Conservation (phyloP, 208 protist genomes). For the Leishmania tarentolae region DNA sequence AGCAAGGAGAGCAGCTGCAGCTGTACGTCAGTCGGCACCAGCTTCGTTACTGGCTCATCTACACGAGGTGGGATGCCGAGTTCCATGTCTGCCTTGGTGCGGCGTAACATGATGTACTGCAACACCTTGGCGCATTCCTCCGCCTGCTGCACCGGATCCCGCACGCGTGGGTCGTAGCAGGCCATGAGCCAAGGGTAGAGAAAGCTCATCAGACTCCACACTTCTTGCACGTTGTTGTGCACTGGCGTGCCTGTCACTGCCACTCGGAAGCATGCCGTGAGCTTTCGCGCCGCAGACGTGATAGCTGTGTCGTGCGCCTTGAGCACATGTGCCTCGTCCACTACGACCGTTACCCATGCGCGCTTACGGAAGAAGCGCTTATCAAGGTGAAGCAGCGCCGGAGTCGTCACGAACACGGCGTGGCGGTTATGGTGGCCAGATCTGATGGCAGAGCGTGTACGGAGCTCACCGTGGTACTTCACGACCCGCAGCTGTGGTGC, state of each 20-base stretch:
- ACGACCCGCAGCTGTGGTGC: slow-evolving; percentile 91
- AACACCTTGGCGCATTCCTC: slow-evolving; percentile 75
- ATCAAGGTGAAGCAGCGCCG: slow-evolving; percentile 91
- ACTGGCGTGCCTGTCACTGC: slow-evolving; percentile 95
- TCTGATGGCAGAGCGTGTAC: slow-evolving; percentile 39
- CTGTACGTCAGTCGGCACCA: slow-evolving; percentile 79
- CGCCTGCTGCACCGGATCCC: slow-evolving; percentile 52
- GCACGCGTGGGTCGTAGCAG: slow-evolving; percentile 44
- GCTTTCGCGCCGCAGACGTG: slow-evolving; percentile 58
- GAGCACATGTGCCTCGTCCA: slow-evolving; percentile 98
- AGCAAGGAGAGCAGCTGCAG: slow-evolving; percentile 69
- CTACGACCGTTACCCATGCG: slow-evolving; percentile 90
- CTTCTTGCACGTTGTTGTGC: slow-evolving; percentile 96
- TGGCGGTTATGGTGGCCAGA: slow-evolving; percentile 53
- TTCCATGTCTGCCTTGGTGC: slow-evolving; percentile 97
- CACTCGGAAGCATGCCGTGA: slow-evolving; percentile 80
- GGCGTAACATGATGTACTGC: slow-evolving; percentile 93
- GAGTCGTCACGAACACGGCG: slow-evolving; percentile 96
- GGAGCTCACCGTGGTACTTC: slow-evolving; percentile 91
- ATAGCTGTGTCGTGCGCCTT: slow-evolving; percentile 82
- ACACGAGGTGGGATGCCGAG: slow-evolving; percentile 96
- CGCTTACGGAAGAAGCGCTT: slow-evolving; percentile 82
- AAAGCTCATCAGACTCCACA: slow-evolving; percentile 96
- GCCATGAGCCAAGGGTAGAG: slow-evolving; percentile 90
- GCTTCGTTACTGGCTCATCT: slow-evolving; percentile 74